A percentile compares a stretch with the other conserved stretches of the same genome.
Evolutionary conservation across 345 rosid genomes (phyloP).

Genomic region (Citrus cavaleriei): DNA sequence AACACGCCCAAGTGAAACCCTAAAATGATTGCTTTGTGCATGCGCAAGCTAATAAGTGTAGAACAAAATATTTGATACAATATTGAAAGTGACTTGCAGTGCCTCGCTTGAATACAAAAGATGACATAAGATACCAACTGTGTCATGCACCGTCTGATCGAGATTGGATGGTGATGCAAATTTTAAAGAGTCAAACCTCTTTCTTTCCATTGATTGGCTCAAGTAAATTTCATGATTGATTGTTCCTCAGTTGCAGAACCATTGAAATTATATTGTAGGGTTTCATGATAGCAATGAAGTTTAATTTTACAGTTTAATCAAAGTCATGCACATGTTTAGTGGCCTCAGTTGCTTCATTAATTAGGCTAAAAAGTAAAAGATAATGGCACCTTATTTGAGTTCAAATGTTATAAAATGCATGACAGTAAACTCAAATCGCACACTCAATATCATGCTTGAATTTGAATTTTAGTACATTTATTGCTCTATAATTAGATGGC

Average conservation of each 20-base stretch:
- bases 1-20: constrained; percentile 14
- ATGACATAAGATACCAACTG: constrained; percentile 1
- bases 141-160: constrained; percentile 6
- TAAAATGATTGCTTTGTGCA: constrained; percentile 20
- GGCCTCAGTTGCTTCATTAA: too few species aligned
- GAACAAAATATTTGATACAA: not conserved
- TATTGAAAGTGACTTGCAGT: not conserved
- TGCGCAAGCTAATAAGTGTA: constrained; percentile 9
- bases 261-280: not conserved
- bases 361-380: not conserved
- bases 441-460: too few species aligned
- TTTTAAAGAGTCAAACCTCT: not conserved
- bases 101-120: not conserved
- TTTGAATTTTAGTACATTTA: not conserved
- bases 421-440: not conserved
- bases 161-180: not conserved
- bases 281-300: not conserved
- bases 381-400: not conserved
- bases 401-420: not conserved
- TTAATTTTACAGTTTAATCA: not conserved
- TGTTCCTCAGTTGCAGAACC: not conserved
- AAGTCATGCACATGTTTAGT: not conserved
- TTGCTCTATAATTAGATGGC: not conserved
- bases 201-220: not conserved
- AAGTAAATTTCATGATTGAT: constrained; percentile 1